Base-by-base conservation (phyloP, 2,329 filamentous ascomycete genomes). In the Colletotrichum sp. region DNA sequence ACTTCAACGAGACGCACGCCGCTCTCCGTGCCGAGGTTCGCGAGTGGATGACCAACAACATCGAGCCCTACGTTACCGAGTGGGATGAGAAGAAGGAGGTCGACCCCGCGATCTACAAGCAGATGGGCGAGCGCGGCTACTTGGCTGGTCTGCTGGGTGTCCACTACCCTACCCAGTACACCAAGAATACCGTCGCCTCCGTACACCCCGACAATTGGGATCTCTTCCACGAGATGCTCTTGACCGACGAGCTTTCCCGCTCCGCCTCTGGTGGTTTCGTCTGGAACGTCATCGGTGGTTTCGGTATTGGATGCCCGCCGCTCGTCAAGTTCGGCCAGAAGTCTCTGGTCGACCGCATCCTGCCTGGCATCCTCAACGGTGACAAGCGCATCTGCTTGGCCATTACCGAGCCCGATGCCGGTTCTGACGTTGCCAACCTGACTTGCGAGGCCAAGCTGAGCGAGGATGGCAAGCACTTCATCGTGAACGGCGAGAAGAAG, bases 401-500 rank as follows among this genome's bases (percentile, higher is more conserved):
- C 80, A 98, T 99, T 81, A 99, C 97, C 0, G 97, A 99, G 87
- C 97, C 94, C 76, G 96, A 99, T 87, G 97, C 96, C 15, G 97
- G 97, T 60, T 95, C 93, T 79, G 97, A 99, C 84, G 97, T 99
- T 12, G 97, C 97, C 76, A 99, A 98, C 87, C 85, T 99, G 79
- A 97, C 93, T 16, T 99, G 96, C 85, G 96, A 99, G 89, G 97
- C 97, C 30, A 98, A 98, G 90, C 91, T 99, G 74, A 95, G 92
- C 78, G 95, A 97, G 80, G 97, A 99, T 81, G 97, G 97, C 82
- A 99, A 99, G 90, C 95, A 99, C 88, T 99, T 98, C 87, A 99
- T 99, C 80, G 97, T 99, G 87, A 99, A 99, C 83, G 97, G 97
- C 71, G 96, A 98, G 92, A 99, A 99, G 94, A 99, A 99, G 89